Evolutionary conservation across 495 filamentous ascomycete genomes (phyloP).

Genomic region (Podospora appendiculata): DNA sequence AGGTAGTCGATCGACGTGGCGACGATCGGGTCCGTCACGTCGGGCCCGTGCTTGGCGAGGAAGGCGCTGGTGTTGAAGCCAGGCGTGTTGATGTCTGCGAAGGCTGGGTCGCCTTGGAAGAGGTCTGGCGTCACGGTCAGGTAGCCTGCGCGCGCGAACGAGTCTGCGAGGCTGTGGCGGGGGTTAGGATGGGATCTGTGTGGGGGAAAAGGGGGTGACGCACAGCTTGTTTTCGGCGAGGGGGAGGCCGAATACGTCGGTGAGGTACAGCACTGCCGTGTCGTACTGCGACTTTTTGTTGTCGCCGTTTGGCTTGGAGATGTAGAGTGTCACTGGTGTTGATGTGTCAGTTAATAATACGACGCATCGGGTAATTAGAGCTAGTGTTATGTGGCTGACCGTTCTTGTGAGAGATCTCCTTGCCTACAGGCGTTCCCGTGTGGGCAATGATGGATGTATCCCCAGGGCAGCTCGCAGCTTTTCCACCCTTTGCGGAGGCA

Average conservation of each 20-base stretch:
- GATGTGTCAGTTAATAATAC: not conserved
- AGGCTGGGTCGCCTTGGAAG: conserved; percentile 53
- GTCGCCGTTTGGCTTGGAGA: conserved; percentile 25
- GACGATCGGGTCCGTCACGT: conserved; percentile 56
- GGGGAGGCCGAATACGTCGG: conserved; percentile 54
- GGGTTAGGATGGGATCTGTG: not conserved
- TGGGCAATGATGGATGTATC: not conserved
- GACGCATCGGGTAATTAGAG: not conserved
- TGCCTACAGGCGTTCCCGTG: not conserved
- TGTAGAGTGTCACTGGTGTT: conserved; percentile 29
- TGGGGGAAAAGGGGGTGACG: conserved; percentile 2
- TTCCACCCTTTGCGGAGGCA: not conserved
- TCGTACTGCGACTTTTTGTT: conserved; percentile 33
- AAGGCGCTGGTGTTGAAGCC: conserved; percentile 50
- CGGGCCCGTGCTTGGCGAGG: conserved; percentile 42
- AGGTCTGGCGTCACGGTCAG: conserved; percentile 68
- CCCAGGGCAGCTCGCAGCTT: not conserved
- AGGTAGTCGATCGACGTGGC: conserved; percentile 52
- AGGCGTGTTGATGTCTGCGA: conserved; percentile 39
- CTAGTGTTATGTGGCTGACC: not conserved
- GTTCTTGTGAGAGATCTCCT: not conserved
- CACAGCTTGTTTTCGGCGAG: conserved; percentile 58
- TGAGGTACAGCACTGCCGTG: conserved; percentile 43
- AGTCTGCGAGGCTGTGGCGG: conserved; percentile 53
- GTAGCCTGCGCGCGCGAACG: conserved; percentile 70